Percentiles rank a stretch among this genome's conserved stretches.
Evolutionary conservation across 371 early-diverging fungal species (phyloP).

Genomic region (Mucor ambiguus): DNA sequence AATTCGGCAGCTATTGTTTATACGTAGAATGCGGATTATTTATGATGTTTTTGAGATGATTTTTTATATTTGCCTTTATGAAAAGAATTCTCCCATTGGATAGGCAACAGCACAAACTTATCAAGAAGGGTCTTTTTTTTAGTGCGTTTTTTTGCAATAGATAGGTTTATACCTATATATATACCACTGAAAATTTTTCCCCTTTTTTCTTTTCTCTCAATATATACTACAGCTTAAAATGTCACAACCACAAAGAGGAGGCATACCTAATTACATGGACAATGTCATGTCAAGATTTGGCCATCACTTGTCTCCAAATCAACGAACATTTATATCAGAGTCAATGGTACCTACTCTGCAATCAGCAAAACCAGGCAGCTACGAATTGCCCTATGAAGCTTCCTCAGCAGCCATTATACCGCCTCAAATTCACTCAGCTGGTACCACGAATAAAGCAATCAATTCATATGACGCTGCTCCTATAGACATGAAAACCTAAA

Average conservation of each 20-base stretch:
- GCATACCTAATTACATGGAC: conserved; percentile 20
- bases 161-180: neutral
- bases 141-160: neutral
- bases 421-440: neutral
- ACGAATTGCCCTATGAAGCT: neutral
- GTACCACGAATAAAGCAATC: neutral
- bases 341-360: conserved; percentile 24
- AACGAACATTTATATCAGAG: conserved; percentile 26
- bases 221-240: neutral
- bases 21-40: neutral
- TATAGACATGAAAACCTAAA: neutral
- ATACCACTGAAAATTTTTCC: neutral
- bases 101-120: neutral
- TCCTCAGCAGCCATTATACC: neutral
- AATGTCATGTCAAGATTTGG: conserved; percentile 36
- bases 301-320: conserved; percentile 29
- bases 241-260: conserved; percentile 9
- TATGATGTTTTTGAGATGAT: neutral
- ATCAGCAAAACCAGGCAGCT: conserved; percentile 18
- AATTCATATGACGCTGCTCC: neutral
- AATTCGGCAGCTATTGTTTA: neutral
- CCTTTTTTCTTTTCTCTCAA: neutral
- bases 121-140: neutral
- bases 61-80: neutral
- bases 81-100: conserved; percentile 19